These are phyloP conservation scores for Lunularia cruciata DNA, from an alignment of 225 moss, liverwort and hornwort genomes.

Conservation along the genomic window DNA sequence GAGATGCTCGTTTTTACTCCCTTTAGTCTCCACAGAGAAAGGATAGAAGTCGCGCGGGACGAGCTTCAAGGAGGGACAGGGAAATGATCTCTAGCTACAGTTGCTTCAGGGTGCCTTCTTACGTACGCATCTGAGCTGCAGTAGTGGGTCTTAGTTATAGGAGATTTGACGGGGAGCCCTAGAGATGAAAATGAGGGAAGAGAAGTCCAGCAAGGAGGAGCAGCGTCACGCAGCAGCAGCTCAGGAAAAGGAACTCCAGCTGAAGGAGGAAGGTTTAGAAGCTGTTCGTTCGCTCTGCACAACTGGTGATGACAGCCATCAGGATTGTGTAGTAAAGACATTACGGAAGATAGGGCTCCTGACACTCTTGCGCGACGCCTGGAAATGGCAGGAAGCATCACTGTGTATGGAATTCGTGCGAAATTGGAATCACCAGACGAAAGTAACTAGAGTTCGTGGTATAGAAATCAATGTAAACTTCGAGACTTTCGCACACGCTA, in stretches of 20 bases:
- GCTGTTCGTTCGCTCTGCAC: neutral
- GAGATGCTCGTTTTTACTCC: too few relatives aligned
- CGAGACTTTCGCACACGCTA: neutral
- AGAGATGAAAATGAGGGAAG: too few relatives aligned
- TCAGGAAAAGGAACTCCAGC: neutral
- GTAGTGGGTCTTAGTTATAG: too few relatives aligned
- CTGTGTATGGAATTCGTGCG: conserved; percentile 8
- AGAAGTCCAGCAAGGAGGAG: neutral
- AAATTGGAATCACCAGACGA: conserved; percentile 1
- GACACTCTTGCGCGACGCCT: neutral
- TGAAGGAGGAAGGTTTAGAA: conserved; percentile 1
- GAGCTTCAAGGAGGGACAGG: too few relatives aligned
- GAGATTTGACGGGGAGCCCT: too few relatives aligned
- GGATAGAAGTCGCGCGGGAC: too few relatives aligned
- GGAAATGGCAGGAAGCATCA: neutral
- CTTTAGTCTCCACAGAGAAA: too few relatives aligned
- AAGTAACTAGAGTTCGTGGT: neutral
- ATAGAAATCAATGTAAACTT: neutral
- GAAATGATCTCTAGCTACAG: too few relatives aligned
- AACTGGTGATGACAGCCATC: too few relatives aligned
- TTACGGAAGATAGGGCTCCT: neutral
- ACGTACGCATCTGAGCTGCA: too few relatives aligned
- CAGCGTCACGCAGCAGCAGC: neutral
- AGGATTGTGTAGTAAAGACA: too few relatives aligned
- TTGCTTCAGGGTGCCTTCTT: too few relatives aligned